phyloP scores from a whole-genome alignment of 768 basidiomycete genomes.

The Russula olivacea region DNA sequence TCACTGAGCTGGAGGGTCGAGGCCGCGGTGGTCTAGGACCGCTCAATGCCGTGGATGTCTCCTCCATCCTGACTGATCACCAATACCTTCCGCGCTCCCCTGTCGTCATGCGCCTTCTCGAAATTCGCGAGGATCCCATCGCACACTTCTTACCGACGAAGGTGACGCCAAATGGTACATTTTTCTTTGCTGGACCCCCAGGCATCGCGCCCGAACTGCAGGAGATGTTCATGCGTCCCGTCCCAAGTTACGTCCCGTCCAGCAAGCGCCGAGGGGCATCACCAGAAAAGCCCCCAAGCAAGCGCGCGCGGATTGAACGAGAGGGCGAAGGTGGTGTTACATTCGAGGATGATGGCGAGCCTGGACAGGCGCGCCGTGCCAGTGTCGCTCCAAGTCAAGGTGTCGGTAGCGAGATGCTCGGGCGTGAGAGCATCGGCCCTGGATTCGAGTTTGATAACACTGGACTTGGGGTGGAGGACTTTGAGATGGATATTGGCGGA shows the following conservation, averaged over 20 bases:
- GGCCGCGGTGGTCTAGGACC: constrained; percentile 46
- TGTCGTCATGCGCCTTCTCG: constrained; percentile 77
- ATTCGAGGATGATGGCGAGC: constrained; percentile 44
- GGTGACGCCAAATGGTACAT: constrained; percentile 60
- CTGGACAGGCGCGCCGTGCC: constrained; percentile 69
- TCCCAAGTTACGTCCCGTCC: constrained; percentile 39
- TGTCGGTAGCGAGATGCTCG: constrained; percentile 49
- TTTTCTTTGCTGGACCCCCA: constrained; percentile 81
- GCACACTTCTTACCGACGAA: constrained; percentile 82
- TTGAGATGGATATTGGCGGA: constrained; percentile 63
- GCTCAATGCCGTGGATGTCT: constrained; percentile 51
- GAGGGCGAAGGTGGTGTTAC: constrained; percentile 35
- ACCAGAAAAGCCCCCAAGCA: constrained; percentile 49
- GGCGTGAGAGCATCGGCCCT: constrained; percentile 31
- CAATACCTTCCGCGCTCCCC: constrained; percentile 82
- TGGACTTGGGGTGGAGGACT: constrained; percentile 54
- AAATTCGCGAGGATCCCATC: constrained; percentile 80
- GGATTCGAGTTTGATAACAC: constrained; percentile 57
- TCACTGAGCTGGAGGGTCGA: constrained; percentile 76
- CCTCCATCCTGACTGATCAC: constrained; percentile 71
- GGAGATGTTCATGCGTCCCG: constrained; percentile 78
- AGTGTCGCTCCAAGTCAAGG: constrained; percentile 56
- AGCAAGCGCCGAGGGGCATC: constrained; percentile 57
- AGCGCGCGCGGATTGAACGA: constrained; percentile 51
- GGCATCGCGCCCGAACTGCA: constrained; percentile 77